Base-by-base conservation (phyloP, 768 basidiomycete species). In the Suillus brevipes region DNA sequence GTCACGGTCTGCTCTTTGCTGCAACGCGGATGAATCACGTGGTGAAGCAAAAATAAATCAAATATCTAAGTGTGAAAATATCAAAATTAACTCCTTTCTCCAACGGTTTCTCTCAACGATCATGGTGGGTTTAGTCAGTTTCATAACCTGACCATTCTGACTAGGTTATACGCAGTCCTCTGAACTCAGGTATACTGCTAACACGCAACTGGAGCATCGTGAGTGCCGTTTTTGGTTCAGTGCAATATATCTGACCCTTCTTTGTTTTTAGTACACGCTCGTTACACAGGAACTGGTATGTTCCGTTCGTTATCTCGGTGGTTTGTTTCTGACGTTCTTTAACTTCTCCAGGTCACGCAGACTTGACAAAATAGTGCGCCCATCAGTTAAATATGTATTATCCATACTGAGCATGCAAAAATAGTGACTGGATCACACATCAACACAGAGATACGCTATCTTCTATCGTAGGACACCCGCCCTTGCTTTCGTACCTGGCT, bases 361-460 rank as follows among this genome's bases (percentile, higher is more conserved):
- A 99, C 77, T 80, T 96, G 75, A 93, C 94, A 7, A 99, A 99
- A 82, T 95, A 90, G 97, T 97, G 71, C 67, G 94, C 81, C 45
- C 31, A 28, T 20, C 16, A 12, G 47, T 61, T n/a, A n/a, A 31
- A 50, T 37, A 67, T 55, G 40, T 38, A 49, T 49, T 57, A 59
- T 57, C 64, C 13, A 69, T 69, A 67, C 72, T 69, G 23, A 45
- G 38, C 64, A 61, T 6, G 3, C 73, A 9, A 23, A 37, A 98
- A 16, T 37, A 99, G 97, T 78, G 97, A 99, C 74, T 99, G 97
- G 97, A 78, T 97, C 55, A 97, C 95, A 8, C 94, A 98, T 78
- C 97, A 98, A 73, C 96, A 98, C 79, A 89, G 97, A 49, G 97
- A 99, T 76, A 96, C 95, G n/a, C 80, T 94, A 66, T 81, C 96